Base-by-base conservation (phyloP, 179 eudicot genomes). In the Corrigiola litoralis region DNA sequence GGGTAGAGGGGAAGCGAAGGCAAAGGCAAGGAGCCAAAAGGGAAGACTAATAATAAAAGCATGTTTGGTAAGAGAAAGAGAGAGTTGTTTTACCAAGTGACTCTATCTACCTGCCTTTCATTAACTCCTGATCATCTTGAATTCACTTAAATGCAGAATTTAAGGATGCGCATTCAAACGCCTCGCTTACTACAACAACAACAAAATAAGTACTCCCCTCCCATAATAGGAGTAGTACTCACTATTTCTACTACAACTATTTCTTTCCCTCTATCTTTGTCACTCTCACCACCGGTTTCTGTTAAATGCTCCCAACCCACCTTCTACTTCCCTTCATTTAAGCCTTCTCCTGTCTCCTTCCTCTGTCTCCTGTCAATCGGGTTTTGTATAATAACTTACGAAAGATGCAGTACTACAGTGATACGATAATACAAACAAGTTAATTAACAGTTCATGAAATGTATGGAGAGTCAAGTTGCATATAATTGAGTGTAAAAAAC, bases 101-200 rank as follows among this genome's bases (percentile, higher is more conserved):
- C 20, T 40, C 61, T 45, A 77, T 73, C 87, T 77, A 82, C 87
- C 77, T 71, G 4, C 8, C 34, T 28, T 31, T 74, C 82, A 77
- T 80, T 77, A 77, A 75, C 11, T 75, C 58, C 64, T 63, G 65
- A 60, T 59, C 72, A 47, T 75, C 74, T 80, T 83, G 66, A 80
- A 80, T 77, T 75, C 80, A 66, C 53, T 77, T 83, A 68, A 83
- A 80, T 83, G 84, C 79, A 67, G 80, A 80, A 69, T 82, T 79
- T 55, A 83, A 80, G 82, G 84, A 70, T 67, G 61, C 53, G 84
- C 84, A 80, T 77, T 83, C 44, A 80, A 74, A 68, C 76, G 66
- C 81, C 81, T 79, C 77, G 77, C 79, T 82, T 76, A 67, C 73
- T 77, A 37, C 83, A 74, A 79, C 75, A 34, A 71, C 65, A 70